Evolutionary conservation across 2,329 filamentous ascomycete genomes (phyloP).

Genomic region (Nothopassalora personata): DNA sequence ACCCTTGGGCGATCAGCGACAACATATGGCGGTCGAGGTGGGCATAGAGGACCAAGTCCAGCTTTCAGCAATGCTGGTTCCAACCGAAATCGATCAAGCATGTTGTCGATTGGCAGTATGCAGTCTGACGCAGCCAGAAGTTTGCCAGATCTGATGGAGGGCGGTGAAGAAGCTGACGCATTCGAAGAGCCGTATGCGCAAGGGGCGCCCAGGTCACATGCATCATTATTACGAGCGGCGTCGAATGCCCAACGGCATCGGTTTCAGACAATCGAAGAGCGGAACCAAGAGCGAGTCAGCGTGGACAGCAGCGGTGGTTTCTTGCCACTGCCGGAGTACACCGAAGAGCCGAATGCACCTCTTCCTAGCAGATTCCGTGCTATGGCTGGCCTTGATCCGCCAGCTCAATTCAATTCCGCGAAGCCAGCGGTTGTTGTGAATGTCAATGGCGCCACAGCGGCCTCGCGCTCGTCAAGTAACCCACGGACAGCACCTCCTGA

Average conservation of each 20-base stretch:
- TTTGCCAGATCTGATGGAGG: conserved; percentile 32
- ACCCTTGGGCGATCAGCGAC: conserved; percentile 32
- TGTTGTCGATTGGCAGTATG: conserved; percentile 24
- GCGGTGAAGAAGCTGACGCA: conserved; percentile 23
- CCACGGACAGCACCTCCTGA: conserved; percentile 23
- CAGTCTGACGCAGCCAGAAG: conserved; percentile 25
- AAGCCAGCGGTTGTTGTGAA: conserved; percentile 16
- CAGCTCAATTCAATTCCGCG: conserved; percentile 12
- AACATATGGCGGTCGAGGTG: conserved; percentile 22
- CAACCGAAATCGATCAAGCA: conserved; percentile 18
- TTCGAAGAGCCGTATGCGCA: conserved; percentile 34
- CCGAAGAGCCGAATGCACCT: conserved; percentile 49
- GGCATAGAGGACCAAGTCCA: conserved; percentile 16
- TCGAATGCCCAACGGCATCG: conserved; percentile 66
- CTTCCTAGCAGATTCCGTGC: conserved; percentile 33
- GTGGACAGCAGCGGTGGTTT: conserved; percentile 72
- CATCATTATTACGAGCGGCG: conserved; percentile 32
- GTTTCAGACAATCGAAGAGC: conserved; percentile 56
- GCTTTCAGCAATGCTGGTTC: conserved; percentile 5
- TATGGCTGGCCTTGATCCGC: conserved; percentile 34
- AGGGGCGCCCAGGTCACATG: conserved; percentile 31
- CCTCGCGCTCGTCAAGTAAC: conserved; percentile 2
- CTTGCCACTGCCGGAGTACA: conserved; percentile 74
- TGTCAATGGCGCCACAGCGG: conserved; percentile 5
- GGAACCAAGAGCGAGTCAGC: conserved; percentile 39